Base-by-base conservation (phyloP, 257 asterid species). In the Knoxia roxburghii region DNA sequence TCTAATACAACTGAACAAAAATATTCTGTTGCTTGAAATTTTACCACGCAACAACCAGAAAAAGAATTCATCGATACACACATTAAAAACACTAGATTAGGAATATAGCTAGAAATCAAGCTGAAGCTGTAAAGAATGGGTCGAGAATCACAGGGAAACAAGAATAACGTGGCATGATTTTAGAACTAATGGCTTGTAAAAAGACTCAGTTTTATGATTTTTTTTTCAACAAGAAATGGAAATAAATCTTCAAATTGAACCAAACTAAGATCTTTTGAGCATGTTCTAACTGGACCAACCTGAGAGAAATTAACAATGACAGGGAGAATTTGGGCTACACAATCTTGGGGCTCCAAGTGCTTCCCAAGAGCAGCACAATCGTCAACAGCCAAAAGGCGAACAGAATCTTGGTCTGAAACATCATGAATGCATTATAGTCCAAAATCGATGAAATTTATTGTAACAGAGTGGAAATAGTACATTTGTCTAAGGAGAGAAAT, bases 391-490 rank as follows among this genome's bases (percentile, higher is more conserved):
- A 79, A 65, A 61, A 79, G 52, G 46, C 83, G 76, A 54, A 79
- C 83, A 72, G 83, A 79, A 68, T 79, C 83, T 75, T 79, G 83
- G 67, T 79, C 83, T 78, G 79, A 23, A 62, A 41, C 23, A 65
- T 35, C 11, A 43, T 11, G 37, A 41, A 49, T 50, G 60, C 55
- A 40, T 65, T 21, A 56, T 59, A 69, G 73, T 43, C 54, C 13
- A 20, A 40, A 46, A n/a, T n/a, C n/a, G n/a, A n/a, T n/a, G n/a
- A 53, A 37, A 46, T 66, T 52, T 66, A 35, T 52, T 14, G n/a
- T 32, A 21, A 12, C 29, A 23, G 48, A 67, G 18, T 20, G 39
- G 20, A 61, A 53, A 40, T 67, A 50, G 24, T 52, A 41, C 39
- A 68, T 41, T 15, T 18, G 26, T 56, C 10, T 15, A n/a, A 67